These are phyloP conservation scores for Suillus plorans DNA, from an alignment of 768 basidiomycete species.

Conservation along the genomic window DNA sequence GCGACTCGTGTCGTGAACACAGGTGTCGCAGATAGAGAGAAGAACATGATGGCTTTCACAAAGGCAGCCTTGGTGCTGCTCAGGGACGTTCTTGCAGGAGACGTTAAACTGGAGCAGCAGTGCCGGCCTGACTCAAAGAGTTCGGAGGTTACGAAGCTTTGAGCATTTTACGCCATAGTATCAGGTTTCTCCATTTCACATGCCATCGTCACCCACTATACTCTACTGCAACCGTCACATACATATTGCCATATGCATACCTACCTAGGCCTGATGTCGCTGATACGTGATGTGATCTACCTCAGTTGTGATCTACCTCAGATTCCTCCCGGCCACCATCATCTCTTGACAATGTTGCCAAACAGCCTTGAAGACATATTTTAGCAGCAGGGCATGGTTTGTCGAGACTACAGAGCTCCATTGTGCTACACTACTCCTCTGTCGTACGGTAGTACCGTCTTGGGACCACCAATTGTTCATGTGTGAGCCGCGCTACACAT, in stretches of 20 bases:
- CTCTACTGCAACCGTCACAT: not conserved
- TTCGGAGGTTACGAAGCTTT: not conserved
- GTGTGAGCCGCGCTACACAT: constrained; percentile 8
- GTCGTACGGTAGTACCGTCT: constrained; percentile 20
- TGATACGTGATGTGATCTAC: not conserved
- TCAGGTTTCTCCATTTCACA: not conserved
- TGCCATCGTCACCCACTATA: not conserved
- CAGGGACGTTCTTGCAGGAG: constrained; percentile 14
- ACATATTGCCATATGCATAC: not conserved
- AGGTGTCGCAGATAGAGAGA: constrained; percentile 13
- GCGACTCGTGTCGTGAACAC: constrained; percentile 17
- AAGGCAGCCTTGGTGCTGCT: constrained; percentile 15
- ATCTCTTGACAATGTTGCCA: too few relatives aligned
- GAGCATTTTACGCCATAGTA: not conserved
- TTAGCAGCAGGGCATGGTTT: too few relatives aligned
- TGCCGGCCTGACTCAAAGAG: not conserved
- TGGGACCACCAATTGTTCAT: constrained; percentile 3
- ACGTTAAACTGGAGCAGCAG: constrained; percentile 11
- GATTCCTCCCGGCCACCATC: too few relatives aligned
- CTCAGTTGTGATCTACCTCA: not conserved
- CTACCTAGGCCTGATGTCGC: not conserved
- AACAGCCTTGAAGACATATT: too few relatives aligned
- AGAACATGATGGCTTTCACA: constrained; percentile 22
- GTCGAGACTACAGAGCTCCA: too few relatives aligned
- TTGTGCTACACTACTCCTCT: too few relatives aligned